These are phyloP conservation scores for Paramecium tetraurelia DNA, from an alignment of 73 alveolate species.

Conservation along the genomic window DNA sequence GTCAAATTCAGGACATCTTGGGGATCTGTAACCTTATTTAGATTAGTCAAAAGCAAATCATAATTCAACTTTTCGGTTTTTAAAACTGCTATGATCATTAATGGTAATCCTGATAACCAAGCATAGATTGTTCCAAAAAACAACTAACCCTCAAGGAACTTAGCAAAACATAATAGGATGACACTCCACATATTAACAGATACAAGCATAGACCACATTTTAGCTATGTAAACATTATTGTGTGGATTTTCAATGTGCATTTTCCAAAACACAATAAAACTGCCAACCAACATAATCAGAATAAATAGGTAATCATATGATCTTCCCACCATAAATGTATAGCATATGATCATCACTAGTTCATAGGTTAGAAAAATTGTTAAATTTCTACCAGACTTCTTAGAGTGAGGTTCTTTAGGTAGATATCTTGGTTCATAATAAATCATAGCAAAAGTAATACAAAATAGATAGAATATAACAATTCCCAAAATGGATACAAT, in stretches of 20 bases:
- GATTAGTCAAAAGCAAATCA: slow-evolving; percentile 35
- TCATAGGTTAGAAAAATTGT: not conserved
- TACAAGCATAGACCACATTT: slow-evolving; percentile 36
- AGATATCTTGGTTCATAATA: slow-evolving; percentile 6
- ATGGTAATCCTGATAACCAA: slow-evolving; percentile 55
- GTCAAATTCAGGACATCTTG: not conserved
- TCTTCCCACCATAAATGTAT: not conserved
- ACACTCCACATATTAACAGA: slow-evolving; percentile 52
- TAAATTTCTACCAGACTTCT: not conserved
- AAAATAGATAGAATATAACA: not conserved
- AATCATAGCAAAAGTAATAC: not conserved
- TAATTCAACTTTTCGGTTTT: slow-evolving; percentile 1
- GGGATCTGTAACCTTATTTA: slow-evolving; percentile 19
- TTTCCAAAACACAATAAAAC: not conserved
- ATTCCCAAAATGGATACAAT: not conserved
- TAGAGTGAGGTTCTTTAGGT: not conserved
- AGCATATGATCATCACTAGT: not conserved
- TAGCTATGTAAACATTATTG: slow-evolving; percentile 1
- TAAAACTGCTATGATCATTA: not conserved
- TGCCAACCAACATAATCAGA: not conserved
- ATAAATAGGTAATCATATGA: slow-evolving; percentile 36
- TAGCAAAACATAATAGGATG: slow-evolving; percentile 43
- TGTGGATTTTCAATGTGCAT: slow-evolving; percentile 50
- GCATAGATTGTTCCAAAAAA: slow-evolving; percentile 49
- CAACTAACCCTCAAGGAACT: slow-evolving; percentile 40